Evolutionary conservation across 495 filamentous ascomycete genomes (phyloP), one percentile per base, ranked within the genome.

Genomic region (Penicillium taxi): DNA sequence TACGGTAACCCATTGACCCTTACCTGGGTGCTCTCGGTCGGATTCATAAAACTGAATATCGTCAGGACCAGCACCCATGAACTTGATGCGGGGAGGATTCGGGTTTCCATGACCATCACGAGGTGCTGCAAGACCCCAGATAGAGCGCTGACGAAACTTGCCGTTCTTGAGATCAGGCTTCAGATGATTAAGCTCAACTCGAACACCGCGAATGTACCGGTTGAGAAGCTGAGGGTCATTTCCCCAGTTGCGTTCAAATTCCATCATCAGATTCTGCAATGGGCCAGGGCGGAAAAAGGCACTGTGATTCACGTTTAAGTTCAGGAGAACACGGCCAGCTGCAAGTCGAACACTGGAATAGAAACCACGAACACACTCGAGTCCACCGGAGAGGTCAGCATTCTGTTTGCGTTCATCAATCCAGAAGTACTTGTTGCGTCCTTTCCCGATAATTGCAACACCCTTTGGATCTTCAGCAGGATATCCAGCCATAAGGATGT

Each of bases 291-390:
- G 48, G 46, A 62, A 74, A 48, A 76, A 69, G 1, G 67, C 57
- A 0, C 46, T 61, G 21, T 58, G 61, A 9, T 55, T 58, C 24
- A 69, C 60, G 34, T 73, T 70, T 23, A 76, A 25, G 36, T 76
- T 76, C 1, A 76, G 26, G 6, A 75, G 37, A 8, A 73, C 29
- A n/a, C 60, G 39, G 4, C 45, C 41, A 5, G 58, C 53, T 9
- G 59, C 50, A 2, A 62, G 49, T 9, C 72, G 56, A 7, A 73
- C 69, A 48, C 66, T 71, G 1, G 64, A 49, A 36, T 51, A 73
- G 51, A 63, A 73, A 0, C 72, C 72, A 11, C 70, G 63, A 12
- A 64, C 26, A 9, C 66, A 69, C 27, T 58, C 35, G 1, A 74
- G 45, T 0, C 69, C 69, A 6, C 25, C 43, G 4, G 50, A 44